Evolutionary conservation across 2,329 filamentous ascomycete species (phyloP).

Genomic region (Colletotrichum lupini): DNA sequence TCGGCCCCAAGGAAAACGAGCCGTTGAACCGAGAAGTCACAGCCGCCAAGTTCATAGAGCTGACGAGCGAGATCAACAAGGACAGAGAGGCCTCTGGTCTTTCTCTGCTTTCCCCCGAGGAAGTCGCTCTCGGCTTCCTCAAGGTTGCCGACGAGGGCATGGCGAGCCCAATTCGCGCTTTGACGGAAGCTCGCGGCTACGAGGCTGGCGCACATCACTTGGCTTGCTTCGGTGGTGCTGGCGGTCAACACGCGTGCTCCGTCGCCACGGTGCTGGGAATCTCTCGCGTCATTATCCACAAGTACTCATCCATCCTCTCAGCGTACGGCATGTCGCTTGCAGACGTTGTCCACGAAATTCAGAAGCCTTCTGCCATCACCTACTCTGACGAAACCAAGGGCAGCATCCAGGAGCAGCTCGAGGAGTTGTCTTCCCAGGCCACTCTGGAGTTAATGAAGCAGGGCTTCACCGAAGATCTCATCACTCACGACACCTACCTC

Average conservation of each 20-base stretch:
- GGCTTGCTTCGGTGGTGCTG: constrained; percentile 48
- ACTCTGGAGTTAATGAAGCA: constrained; percentile 39
- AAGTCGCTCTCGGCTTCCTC: constrained; percentile 50
- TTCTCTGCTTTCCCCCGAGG: constrained; percentile 44
- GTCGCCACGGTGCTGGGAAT: constrained; percentile 57
- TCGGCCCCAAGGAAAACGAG: constrained; percentile 74
- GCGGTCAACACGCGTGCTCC: constrained; percentile 56
- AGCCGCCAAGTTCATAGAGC: constrained; percentile 51
- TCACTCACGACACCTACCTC: constrained; percentile 54
- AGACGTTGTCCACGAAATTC: constrained; percentile 55
- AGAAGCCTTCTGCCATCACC: constrained; percentile 48
- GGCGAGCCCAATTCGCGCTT: constrained; percentile 48
- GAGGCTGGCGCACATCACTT: constrained; percentile 49
- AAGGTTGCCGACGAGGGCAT: constrained; percentile 51
- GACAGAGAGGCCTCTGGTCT: constrained; percentile 42
- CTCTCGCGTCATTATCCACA: constrained; percentile 53
- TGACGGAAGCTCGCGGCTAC: constrained; percentile 49
- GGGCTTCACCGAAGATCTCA: constrained; percentile 46
- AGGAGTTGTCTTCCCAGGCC: constrained; percentile 47
- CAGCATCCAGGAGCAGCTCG: constrained; percentile 40
- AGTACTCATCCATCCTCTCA: constrained; percentile 57
- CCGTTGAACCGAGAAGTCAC: constrained; percentile 54
- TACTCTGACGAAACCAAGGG: constrained; percentile 33
- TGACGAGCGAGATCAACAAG: constrained; percentile 55
- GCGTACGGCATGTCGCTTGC: constrained; percentile 59